Conservation (phyloP, 805 yeast genomes). For the Wickerhamomyces pijperi region DNA sequence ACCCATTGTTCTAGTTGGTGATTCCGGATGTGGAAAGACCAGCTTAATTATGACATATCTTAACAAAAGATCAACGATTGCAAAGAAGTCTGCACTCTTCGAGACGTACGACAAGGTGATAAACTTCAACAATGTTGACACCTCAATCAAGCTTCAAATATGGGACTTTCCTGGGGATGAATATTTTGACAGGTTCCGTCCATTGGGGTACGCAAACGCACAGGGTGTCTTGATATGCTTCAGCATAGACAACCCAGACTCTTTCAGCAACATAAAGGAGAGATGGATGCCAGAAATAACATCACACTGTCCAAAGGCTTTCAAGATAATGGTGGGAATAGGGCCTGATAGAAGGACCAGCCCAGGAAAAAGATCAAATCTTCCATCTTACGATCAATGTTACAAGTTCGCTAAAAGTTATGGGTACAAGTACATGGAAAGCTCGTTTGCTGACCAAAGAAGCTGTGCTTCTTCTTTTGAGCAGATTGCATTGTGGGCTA, state of each 20-base stretch:
- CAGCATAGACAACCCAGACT: slow-evolving; percentile 22
- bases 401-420: slow-evolving; percentile 20
- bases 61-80: slow-evolving; percentile 4
- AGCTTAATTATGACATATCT: slow-evolving; percentile 14
- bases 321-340: slow-evolving; percentile 26
- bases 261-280: slow-evolving; percentile 25
- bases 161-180: slow-evolving; percentile 33
- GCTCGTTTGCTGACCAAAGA: slow-evolving; percentile 16
- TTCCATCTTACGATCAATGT: slow-evolving; percentile 19
- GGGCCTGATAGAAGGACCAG: slow-evolving; percentile 26
- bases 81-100: slow-evolving; percentile 6
- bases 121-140: slow-evolving; percentile 9
- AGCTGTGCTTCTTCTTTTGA: slow-evolving; percentile 13
- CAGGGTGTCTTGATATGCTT: slow-evolving; percentile 28
- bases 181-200: slow-evolving; percentile 29
- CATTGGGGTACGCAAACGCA: slow-evolving; percentile 30
- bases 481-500: slow-evolving; percentile 8
- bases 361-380: slow-evolving; percentile 7
- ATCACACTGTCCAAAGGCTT: slow-evolving; percentile 26
- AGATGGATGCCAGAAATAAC: slow-evolving; percentile 33
- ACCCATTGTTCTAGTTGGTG: slow-evolving; percentile 16
- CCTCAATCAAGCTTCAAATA: slow-evolving; percentile 21
- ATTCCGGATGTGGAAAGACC: slow-evolving; percentile 18
- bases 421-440: slow-evolving; percentile 25
- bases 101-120: slow-evolving; percentile 15